A percentile compares a stretch with the other conserved stretches of the same genome.
Conservation (phyloP, 768 basidiomycete genomes). For the Glaciozyma martinii region DNA sequence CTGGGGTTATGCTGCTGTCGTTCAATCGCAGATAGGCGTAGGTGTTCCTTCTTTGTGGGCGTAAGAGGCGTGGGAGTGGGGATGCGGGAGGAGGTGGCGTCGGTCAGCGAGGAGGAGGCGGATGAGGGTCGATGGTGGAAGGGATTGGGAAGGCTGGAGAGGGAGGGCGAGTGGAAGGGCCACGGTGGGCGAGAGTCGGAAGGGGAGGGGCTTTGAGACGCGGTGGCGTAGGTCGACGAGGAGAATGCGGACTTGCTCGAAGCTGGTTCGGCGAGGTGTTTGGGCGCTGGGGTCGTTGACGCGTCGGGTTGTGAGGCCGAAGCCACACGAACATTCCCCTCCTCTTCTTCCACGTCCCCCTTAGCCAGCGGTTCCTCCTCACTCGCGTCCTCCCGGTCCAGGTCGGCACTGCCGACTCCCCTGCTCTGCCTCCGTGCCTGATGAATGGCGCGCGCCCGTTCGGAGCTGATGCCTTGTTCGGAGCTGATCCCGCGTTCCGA, state of each 20-base stretch:
- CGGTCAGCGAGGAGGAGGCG: neutral
- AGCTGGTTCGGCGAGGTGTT: neutral
- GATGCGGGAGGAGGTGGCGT: neutral
- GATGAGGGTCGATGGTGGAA: too few relatives aligned
- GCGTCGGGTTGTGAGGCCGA: neutral
- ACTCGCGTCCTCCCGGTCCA: neutral
- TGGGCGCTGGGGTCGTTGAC: neutral
- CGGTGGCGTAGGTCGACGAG: neutral
- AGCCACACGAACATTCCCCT: neutral
- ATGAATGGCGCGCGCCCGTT: neutral
- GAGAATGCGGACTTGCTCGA: neutral
- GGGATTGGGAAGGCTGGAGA: neutral
- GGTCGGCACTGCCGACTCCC: neutral
- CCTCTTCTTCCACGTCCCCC: neutral
- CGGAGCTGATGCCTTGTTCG: neutral
- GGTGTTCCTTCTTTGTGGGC: too few relatives aligned
- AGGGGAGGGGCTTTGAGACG: neutral
- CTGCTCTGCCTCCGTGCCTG: neutral
- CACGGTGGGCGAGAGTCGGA: neutral
- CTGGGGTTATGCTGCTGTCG: neutral
- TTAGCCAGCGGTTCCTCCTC: neutral
- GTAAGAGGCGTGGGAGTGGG: too few relatives aligned
- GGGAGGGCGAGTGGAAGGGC: neutral
- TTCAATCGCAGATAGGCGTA: neutral
- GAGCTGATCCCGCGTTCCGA: conserved; percentile 5